Evolutionary conservation across 352 stramenopile genomes (phyloP).

Genomic region (Phytophthora fragariae): DNA sequence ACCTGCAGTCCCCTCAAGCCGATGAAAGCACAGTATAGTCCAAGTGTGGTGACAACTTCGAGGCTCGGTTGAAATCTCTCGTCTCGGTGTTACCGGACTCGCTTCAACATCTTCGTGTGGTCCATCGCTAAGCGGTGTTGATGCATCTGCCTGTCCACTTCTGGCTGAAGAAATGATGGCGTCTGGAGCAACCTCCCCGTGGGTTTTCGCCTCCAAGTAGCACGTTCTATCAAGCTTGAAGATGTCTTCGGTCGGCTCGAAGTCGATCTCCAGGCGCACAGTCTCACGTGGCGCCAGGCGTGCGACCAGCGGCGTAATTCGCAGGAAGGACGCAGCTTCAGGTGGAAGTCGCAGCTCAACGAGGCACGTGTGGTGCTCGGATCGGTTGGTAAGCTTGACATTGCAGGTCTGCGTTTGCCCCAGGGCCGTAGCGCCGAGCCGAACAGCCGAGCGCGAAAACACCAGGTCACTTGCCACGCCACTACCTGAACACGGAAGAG

Average conservation of each 20-base stretch:
- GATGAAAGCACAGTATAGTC: conserved; percentile 78
- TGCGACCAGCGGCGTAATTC: conserved; percentile 73
- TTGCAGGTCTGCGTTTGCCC: conserved; percentile 47
- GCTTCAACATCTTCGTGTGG: background rate
- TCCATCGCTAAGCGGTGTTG: background rate
- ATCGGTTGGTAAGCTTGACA: conserved; percentile 44
- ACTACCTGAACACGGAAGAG: conserved; percentile 34
- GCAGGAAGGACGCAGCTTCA: conserved; percentile 45
- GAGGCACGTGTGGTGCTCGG: conserved; percentile 26
- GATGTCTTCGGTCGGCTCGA: conserved; percentile 56
- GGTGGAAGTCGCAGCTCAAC: conserved; percentile 43
- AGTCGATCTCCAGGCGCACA: conserved; percentile 86
- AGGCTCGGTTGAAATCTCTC: conserved; percentile 44
- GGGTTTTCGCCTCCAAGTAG: conserved; percentile 12
- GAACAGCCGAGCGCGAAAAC: conserved; percentile 48
- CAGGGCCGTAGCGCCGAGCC: conserved; percentile 47
- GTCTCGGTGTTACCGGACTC: background rate
- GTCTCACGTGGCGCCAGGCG: conserved; percentile 49
- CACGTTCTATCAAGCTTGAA: conserved; percentile 43
- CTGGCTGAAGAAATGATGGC: conserved; percentile 2
- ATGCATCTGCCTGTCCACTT: conserved; percentile 25
- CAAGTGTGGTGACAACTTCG: conserved; percentile 83
- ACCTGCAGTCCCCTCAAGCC: conserved; percentile 13
- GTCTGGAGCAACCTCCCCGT: background rate
- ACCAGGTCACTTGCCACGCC: conserved; percentile 37